These are phyloP conservation scores for Phytophthora crassamura DNA, from an alignment of 352 stramenopile genomes.

Conservation along the genomic window DNA sequence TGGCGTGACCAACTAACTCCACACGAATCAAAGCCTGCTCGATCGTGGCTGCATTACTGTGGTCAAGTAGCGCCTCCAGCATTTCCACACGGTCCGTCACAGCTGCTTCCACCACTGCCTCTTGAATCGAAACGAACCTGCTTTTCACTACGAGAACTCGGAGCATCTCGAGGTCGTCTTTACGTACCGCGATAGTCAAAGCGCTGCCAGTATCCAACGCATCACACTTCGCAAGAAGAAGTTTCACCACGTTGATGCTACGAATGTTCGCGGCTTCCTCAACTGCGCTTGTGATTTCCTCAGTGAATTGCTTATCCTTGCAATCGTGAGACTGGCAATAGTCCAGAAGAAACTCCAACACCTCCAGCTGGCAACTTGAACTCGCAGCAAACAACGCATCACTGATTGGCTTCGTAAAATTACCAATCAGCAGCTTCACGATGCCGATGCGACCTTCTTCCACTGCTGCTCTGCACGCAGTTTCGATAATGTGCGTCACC, in stretches of 20 bases:
- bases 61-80: slow-evolving; percentile 10
- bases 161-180: slow-evolving; percentile 13
- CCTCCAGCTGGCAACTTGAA: neutral
- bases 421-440: slow-evolving; percentile 4
- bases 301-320: no score
- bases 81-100: slow-evolving; percentile 6
- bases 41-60: slow-evolving; percentile 10
- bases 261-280: neutral
- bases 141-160: slow-evolving; percentile 4
- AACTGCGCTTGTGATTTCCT: slow-evolving; percentile 2
- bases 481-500: neutral
- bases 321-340: no score
- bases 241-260: slow-evolving; percentile 1
- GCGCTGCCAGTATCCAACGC: slow-evolving; percentile 10
- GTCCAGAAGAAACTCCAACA: slow-evolving; percentile 21
- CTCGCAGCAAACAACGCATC: neutral
- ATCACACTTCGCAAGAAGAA: slow-evolving; percentile 13
- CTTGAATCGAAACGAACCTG: slow-evolving; percentile 5
- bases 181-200: slow-evolving; percentile 3
- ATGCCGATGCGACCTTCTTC: neutral
- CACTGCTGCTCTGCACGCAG: slow-evolving; percentile 1
- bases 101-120: slow-evolving; percentile 17
- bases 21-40: slow-evolving; percentile 16
- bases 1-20: neutral
- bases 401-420: neutral